Conservation (phyloP, 1,139 yeast species). For the Magnusiomyces ingens region DNA sequence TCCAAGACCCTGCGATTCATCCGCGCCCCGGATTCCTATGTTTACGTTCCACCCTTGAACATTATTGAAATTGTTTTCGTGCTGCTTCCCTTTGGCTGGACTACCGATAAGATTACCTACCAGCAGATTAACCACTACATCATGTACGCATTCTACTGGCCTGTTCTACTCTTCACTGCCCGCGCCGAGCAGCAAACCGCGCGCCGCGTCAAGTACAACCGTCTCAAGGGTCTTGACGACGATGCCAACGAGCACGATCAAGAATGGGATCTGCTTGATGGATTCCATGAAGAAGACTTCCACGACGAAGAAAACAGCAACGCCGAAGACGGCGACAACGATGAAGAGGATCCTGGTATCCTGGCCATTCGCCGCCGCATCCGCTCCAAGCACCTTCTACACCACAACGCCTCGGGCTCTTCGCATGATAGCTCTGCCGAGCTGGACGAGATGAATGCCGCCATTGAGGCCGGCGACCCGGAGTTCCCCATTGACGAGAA, state of each 20-base stretch:
- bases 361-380: conserved; percentile 9
- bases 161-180: conserved; percentile 56
- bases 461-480: conserved; percentile 48
- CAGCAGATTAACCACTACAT: conserved; percentile 34
- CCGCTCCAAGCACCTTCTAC: not conserved
- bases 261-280: conserved; percentile 81
- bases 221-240: conserved; percentile 58
- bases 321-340: conserved; percentile 37
- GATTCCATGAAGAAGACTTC: conserved; percentile 44
- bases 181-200: conserved; percentile 59
- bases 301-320: conserved; percentile 17
- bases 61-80: conserved; percentile 52
- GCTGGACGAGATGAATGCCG: conserved; percentile 46
- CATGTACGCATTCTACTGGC: conserved; percentile 63
- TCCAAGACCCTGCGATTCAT: conserved; percentile 77
- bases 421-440: conserved; percentile 10
- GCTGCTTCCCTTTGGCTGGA: conserved; percentile 38
- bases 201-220: conserved; percentile 62
- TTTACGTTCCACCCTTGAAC: conserved; percentile 82
- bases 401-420: conserved; percentile 14
- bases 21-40: conserved; percentile 82
- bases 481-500: conserved; percentile 48
- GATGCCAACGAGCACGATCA: conserved; percentile 76
- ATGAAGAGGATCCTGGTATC: conserved; percentile 20
- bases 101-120: conserved; percentile 30